Evolutionary conservation across 148 eudicot genomes (phyloP).

Genomic region (Simmondsia chinensis): DNA sequence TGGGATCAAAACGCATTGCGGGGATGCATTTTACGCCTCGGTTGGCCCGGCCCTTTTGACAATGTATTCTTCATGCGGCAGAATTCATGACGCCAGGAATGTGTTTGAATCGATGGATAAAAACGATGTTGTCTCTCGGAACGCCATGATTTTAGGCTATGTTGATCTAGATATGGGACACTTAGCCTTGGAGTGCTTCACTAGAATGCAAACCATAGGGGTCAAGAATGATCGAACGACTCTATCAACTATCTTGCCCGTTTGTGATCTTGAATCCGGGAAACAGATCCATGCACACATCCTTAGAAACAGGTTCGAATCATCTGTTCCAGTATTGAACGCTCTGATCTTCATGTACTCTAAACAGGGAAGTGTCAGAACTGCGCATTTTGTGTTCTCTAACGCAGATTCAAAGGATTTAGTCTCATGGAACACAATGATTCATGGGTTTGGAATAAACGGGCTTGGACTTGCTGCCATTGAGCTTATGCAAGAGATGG

Average conservation of each 20-base stretch:
- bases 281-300: slow-evolving; percentile 34
- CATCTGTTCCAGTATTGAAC: slow-evolving; percentile 17
- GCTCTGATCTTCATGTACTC: slow-evolving; percentile 50
- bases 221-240: slow-evolving; percentile 27
- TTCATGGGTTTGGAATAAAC: slow-evolving; percentile 36
- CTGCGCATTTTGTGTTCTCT: slow-evolving; percentile 27
- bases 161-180: slow-evolving; percentile 18
- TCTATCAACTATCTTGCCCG: slow-evolving; percentile 32
- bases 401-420: slow-evolving; percentile 24
- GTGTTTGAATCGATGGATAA: slow-evolving; percentile 38
- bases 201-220: slow-evolving; percentile 24
- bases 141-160: slow-evolving; percentile 30
- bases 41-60: slow-evolving; percentile 44
- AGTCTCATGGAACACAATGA: slow-evolving; percentile 51
- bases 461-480: slow-evolving; percentile 38
- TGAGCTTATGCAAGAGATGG: slow-evolving; percentile 29
- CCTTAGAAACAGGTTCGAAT: slow-evolving; percentile 12
- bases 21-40: slow-evolving; percentile 18
- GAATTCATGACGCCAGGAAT: slow-evolving; percentile 14
- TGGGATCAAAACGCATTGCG: slow-evolving; percentile 24
- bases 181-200: slow-evolving; percentile 25
- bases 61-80: slow-evolving; percentile 27
- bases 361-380: slow-evolving; percentile 23
- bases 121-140: slow-evolving; percentile 43
- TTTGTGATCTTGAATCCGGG: slow-evolving; percentile 38